phyloP scores from a whole-genome alignment of 177 flowering plant species.

The Vitis hybrid region DNA sequence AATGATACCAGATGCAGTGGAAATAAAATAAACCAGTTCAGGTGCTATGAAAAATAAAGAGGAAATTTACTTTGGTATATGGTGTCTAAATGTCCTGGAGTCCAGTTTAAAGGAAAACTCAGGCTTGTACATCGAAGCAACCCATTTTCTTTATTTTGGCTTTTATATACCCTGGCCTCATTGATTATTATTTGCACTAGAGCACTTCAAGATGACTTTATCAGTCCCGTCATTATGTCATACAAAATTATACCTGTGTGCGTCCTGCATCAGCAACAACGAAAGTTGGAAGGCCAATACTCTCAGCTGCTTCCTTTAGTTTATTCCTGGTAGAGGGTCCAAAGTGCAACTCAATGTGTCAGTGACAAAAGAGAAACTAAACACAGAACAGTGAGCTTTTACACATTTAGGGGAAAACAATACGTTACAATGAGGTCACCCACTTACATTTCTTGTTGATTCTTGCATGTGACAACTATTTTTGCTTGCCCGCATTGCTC shows the following conservation, averaged over 20 bases:
- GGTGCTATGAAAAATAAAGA: not conserved
- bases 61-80: not conserved
- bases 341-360: not conserved
- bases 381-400: not conserved
- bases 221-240: not conserved
- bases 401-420: not conserved
- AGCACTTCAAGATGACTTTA: not conserved
- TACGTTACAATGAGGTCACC: slow-evolving; percentile 21
- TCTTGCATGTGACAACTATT: slow-evolving; percentile 90
- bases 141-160: not conserved
- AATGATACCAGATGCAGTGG: not conserved
- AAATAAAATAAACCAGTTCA: not conserved
- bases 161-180: not conserved
- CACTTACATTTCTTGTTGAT: slow-evolving; percentile 91
- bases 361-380: not conserved
- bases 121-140: not conserved
- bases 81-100: not conserved
- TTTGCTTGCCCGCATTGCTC: slow-evolving; percentile 88
- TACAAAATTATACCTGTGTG: slow-evolving; percentile 63
- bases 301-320: slow-evolving; percentile 69
- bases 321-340: slow-evolving; percentile 57
- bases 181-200: not conserved
- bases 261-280: slow-evolving; percentile 96
- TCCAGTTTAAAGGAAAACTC: not conserved
- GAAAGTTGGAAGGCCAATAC: slow-evolving; percentile 90